Percentiles rank a stretch among this genome's conserved stretches.
phyloP scores from a whole-genome alignment of 1,284 basidiomycete genomes.

The Coniferiporia sulphurascens region DNA sequence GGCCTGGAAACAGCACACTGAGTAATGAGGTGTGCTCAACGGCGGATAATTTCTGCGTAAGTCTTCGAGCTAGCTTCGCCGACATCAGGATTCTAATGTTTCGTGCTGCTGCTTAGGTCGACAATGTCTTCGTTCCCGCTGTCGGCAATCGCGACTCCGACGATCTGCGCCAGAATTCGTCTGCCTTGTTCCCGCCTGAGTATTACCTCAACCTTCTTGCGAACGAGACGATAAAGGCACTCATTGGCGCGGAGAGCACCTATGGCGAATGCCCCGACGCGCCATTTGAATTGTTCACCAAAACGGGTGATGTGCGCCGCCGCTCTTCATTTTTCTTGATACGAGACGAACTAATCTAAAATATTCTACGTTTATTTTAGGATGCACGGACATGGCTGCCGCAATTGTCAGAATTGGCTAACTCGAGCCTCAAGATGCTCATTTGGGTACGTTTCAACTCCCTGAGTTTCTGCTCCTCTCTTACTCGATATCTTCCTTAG shows the following conservation, averaged over 20 bases:
- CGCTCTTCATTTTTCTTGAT: constrained; percentile 18
- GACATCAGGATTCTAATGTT: neutral
- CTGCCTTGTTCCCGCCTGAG: constrained; percentile 50
- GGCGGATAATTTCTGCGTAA: constrained; percentile 55
- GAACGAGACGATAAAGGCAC: constrained; percentile 30
- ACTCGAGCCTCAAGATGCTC: constrained; percentile 51
- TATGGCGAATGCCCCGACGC: constrained; percentile 46
- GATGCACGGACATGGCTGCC: constrained; percentile 52
- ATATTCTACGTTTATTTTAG: constrained; percentile 25
- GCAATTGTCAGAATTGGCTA: constrained; percentile 44
- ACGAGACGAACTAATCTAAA: constrained; percentile 33
- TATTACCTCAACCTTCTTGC: constrained; percentile 47
- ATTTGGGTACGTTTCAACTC: constrained; percentile 46
- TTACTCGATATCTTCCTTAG: constrained; percentile 27
- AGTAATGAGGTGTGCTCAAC: constrained; percentile 45
- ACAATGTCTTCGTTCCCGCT: constrained; percentile 45
- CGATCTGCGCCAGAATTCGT: constrained; percentile 53
- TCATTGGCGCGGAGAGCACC: constrained; percentile 47
- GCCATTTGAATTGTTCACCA: constrained; percentile 36
- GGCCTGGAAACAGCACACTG: constrained; percentile 32
- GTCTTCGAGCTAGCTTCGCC: constrained; percentile 19
- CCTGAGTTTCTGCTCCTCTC: neutral
- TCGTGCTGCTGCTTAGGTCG: constrained; percentile 29
- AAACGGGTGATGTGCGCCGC: constrained; percentile 32
- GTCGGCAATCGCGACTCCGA: constrained; percentile 47